Base-by-base conservation (phyloP, 805 yeast genomes). In the Candida pseudoglaebosa region DNA sequence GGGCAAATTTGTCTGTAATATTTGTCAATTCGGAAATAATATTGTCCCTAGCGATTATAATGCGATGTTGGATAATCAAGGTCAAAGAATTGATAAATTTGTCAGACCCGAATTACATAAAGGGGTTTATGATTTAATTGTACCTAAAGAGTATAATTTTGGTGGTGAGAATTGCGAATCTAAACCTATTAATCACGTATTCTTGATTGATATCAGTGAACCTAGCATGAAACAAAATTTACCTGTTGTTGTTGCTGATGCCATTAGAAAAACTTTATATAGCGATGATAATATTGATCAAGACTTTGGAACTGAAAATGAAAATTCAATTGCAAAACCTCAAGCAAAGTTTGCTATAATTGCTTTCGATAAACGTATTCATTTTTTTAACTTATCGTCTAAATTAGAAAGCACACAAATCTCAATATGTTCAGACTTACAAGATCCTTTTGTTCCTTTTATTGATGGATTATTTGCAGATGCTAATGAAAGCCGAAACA, bases 61-160 rank as follows among this genome's bases (percentile, higher is more conserved):
- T 39, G 69, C 84, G 24, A 78, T 82, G 22, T 57, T 83, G 5
- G 88, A 82, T 49, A 63, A 71, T 3, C 67, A 73, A 17, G 84
- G 82, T 16, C 70, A 75, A 37, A 70, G 95, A 49, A 59, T 75
- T 7, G 95, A 87, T 61, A 69, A 75, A 46, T 64, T 61, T 24
- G 64, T 67, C 31, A 71, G 89, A 35, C 90, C 95, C 0, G 98
- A 91, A 53, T 67, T 91, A 35, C 78, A 75, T 44, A 73, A 69
- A 32, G 97, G 98, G 12, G 85, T 89, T 9, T 89, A 87, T 45
- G 99, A 93, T 50, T 76, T 86, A 44, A 57, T 80, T 4, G 96
- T 87, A 3, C 95, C 96, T 2, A 61, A 69, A 12, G 78, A 74
- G 32, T 91, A 87, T 59, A 81, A 85, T 59, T 63, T 70, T 19